Conservation (phyloP, 2,329 filamentous ascomycete species). For the Arthrobotrys iridis region DNA sequence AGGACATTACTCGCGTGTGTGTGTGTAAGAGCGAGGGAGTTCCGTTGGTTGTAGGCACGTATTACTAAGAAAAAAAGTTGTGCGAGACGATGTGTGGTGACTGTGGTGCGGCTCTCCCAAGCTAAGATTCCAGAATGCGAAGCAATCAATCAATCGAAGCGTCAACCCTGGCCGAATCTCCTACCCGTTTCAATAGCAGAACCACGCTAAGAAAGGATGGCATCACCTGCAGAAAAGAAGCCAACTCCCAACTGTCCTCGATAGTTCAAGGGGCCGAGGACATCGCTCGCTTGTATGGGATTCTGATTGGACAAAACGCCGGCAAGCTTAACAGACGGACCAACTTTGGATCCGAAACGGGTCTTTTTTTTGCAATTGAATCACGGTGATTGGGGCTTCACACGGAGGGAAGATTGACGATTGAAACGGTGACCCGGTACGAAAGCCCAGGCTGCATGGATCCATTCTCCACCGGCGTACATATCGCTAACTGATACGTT, state of each 20-base stretch:
- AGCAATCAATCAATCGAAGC: conserved; percentile 16
- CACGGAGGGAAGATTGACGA: conserved; percentile 7
- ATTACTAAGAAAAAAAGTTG: neutral
- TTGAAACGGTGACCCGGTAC: conserved; percentile 29
- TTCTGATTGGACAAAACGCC: conserved; percentile 25
- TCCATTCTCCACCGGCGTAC: conserved; percentile 8
- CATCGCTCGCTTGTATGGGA: conserved; percentile 39
- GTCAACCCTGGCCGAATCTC: conserved; percentile 22
- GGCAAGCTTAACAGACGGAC: conserved; percentile 23
- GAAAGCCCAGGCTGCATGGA: neutral
- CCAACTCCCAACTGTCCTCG: neutral
- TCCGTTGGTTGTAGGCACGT: neutral
- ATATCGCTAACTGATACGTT: conserved; percentile 34
- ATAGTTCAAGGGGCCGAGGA: neutral
- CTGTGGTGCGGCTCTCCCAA: conserved; percentile 21
- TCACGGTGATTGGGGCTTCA: conserved; percentile 12
- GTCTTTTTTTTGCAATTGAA: conserved; percentile 36
- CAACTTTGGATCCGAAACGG: conserved; percentile 48
- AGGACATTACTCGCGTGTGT: conserved; percentile 33
- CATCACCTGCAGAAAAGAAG: conserved; percentile 12
- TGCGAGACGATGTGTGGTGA: conserved; percentile 22
- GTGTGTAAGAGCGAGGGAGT: neutral
- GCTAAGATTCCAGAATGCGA: conserved; percentile 20
- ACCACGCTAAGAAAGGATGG: conserved; percentile 5
- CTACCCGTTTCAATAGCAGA: conserved; percentile 24